phyloP scores from a whole-genome alignment of 768 basidiomycete species.

The Fomitopsis pulvina region DNA sequence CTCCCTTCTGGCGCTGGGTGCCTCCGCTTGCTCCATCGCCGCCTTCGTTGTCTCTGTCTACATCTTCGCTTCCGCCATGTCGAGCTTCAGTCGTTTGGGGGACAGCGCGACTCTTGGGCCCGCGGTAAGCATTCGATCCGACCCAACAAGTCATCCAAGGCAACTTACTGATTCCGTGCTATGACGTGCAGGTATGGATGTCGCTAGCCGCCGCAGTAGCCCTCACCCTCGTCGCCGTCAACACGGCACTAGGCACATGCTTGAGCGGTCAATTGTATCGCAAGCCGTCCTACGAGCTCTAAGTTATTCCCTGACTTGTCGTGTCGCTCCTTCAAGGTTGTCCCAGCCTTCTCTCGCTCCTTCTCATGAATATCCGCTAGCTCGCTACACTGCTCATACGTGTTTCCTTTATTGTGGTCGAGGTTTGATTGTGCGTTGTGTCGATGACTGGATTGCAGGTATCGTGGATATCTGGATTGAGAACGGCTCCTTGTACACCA shows the following conservation, averaged over 20 bases:
- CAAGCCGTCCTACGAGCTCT: constrained; percentile 7
- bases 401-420: no score
- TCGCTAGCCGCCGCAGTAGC: constrained; percentile 15
- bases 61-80: background rate
- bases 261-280: constrained; percentile 17
- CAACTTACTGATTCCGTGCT: background rate
- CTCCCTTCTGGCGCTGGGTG: constrained; percentile 1
- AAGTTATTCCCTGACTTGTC: background rate
- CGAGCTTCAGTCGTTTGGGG: background rate
- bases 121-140: background rate
- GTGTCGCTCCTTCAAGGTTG: background rate
- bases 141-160: constrained; percentile 2
- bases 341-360: no score
- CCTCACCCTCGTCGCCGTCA: constrained; percentile 14
- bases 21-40: constrained; percentile 4
- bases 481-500: no score
- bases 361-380: no score
- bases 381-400: no score
- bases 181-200: constrained; percentile 19
- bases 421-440: no score
- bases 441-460: no score
- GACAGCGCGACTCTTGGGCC: constrained; percentile 4
- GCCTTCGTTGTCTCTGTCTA: constrained; percentile 2
- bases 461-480: no score
- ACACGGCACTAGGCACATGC: constrained; percentile 18